Conservation (phyloP, 2,329 filamentous ascomycete genomes). For the Beauveria pseudobassiana region DNA sequence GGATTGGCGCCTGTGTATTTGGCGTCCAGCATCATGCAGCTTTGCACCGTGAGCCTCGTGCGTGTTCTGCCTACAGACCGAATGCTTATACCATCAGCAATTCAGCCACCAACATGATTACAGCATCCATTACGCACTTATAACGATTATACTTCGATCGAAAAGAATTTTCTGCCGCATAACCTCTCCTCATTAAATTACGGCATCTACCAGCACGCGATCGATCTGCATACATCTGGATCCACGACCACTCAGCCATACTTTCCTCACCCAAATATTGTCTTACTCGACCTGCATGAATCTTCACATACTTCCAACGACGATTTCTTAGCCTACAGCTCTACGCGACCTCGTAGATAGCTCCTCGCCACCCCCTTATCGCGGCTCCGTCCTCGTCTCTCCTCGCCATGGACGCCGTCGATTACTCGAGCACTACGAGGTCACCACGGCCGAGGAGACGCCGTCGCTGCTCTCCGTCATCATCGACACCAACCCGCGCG, state of each 20-base stretch:
- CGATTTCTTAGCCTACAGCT: background rate
- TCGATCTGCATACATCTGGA: background rate
- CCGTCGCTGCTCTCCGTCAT: constrained; percentile 86
- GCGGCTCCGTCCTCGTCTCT: background rate
- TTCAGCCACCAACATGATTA: background rate
- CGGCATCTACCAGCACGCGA: background rate
- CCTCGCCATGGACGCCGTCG: constrained; percentile 44
- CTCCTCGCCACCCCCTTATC: background rate
- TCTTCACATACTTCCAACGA: background rate
- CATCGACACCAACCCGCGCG: constrained; percentile 92
- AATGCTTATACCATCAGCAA: background rate
- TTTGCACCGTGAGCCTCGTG: background rate
- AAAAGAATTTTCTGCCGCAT: background rate
- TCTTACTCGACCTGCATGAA: background rate
- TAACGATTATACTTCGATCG: background rate
- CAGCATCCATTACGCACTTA: background rate
- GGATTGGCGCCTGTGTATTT: background rate
- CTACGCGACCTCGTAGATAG: constrained; percentile 13
- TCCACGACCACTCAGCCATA: background rate
- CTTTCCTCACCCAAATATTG: background rate
- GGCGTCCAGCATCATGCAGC: background rate
- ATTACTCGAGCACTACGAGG: constrained; percentile 55
- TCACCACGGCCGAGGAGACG: constrained; percentile 44
- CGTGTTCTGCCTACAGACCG: background rate
- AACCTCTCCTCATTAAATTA: background rate